Evolutionary conservation across 768 basidiomycete species (phyloP).

Genomic region (Lactarius deliciosus): DNA sequence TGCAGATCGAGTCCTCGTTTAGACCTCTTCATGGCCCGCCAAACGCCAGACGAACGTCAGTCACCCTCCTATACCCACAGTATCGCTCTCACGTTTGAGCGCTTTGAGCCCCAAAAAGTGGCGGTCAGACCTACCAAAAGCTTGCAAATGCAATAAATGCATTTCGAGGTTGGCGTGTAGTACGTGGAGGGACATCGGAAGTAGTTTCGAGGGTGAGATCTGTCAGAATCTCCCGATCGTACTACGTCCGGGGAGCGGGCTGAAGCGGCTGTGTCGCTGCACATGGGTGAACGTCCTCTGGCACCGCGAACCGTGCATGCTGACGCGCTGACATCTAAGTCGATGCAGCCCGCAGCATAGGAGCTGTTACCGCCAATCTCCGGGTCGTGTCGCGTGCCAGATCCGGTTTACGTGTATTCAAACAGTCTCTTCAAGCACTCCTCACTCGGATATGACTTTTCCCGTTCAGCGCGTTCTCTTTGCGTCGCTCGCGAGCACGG

Average conservation of each 20-base stretch:
- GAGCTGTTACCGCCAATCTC: slow-evolving; percentile 18
- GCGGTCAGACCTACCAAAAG: slow-evolving; percentile 8
- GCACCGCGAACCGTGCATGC: slow-evolving; percentile 21
- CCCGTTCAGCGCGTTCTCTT: slow-evolving; percentile 14
- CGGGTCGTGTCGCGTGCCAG: slow-evolving; percentile 20
- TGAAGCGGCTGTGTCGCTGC: slow-evolving; percentile 4
- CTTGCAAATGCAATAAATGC: slow-evolving; percentile 25
- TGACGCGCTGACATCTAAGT: slow-evolving; percentile 28
- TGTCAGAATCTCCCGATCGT: slow-evolving; percentile 22
- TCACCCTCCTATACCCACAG: not conserved
- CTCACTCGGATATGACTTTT: slow-evolving; percentile 15
- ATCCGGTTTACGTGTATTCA: slow-evolving; percentile 23
- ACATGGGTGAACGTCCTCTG: slow-evolving; percentile 20
- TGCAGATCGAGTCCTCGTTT: slow-evolving; percentile 18
- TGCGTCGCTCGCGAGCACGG: slow-evolving; percentile 22
- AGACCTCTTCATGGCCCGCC: not conserved
- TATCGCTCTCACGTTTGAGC: slow-evolving; percentile 1
- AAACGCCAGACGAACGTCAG: slow-evolving; percentile 9
- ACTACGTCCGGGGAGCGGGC: slow-evolving; percentile 17
- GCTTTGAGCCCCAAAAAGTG: not conserved
- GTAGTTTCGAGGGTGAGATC: slow-evolving; percentile 27
- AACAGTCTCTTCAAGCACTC: not conserved
- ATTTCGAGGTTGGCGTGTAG: slow-evolving; percentile 17
- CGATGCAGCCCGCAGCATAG: slow-evolving; percentile 16
- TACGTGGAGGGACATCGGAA: slow-evolving; percentile 24